Percentiles rank a stretch among this genome's conserved stretches.
Conservation (phyloP, 73 alveolate genomes). For the Paramecium pentaurelia region DNA sequence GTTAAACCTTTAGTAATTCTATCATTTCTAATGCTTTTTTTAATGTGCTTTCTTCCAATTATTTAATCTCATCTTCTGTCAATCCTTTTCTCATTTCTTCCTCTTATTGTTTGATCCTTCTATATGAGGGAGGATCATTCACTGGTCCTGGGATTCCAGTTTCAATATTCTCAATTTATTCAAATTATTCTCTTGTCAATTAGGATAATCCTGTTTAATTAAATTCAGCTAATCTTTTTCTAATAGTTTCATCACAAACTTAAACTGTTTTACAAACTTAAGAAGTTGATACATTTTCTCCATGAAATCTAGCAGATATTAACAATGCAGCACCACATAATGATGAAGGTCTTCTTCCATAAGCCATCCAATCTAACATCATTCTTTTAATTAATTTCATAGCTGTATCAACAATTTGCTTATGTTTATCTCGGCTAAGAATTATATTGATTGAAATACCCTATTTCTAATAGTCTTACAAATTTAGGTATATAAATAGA, state of each 20-base stretch:
- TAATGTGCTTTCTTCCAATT: conserved; percentile 8
- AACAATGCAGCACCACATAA: conserved; percentile 98
- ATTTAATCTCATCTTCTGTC: not conserved
- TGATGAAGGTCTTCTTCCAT: conserved; percentile 98
- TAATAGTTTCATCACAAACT: conserved; percentile 93
- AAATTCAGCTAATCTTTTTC: conserved; percentile 96
- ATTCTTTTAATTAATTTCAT: conserved; percentile 83
- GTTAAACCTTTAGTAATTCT: not conserved
- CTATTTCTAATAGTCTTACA: conserved; percentile 70
- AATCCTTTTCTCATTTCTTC: conserved; percentile 31
- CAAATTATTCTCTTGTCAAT: conserved; percentile 94
- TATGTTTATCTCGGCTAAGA: conserved; percentile 76
- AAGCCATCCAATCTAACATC: conserved; percentile 96
- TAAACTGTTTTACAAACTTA: conserved; percentile 90
- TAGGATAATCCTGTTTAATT: conserved; percentile 86
- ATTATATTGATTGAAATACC: not conserved
- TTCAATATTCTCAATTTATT: conserved; percentile 71
- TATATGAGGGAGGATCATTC: conserved; percentile 95
- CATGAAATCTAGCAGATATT: conserved; percentile 92
- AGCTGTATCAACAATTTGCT: conserved; percentile 86
- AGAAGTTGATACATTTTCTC: conserved; percentile 79
- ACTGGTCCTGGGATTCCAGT: conserved; percentile 78
- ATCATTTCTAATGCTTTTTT: conserved; percentile 51
- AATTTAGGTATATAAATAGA: conserved; percentile 87
- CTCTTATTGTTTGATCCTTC: conserved; percentile 63